A percentile compares a stretch with the other conserved stretches of the same genome.
Conservation (phyloP, 176 grass and related monocot genomes). For the Ananas comosus region DNA sequence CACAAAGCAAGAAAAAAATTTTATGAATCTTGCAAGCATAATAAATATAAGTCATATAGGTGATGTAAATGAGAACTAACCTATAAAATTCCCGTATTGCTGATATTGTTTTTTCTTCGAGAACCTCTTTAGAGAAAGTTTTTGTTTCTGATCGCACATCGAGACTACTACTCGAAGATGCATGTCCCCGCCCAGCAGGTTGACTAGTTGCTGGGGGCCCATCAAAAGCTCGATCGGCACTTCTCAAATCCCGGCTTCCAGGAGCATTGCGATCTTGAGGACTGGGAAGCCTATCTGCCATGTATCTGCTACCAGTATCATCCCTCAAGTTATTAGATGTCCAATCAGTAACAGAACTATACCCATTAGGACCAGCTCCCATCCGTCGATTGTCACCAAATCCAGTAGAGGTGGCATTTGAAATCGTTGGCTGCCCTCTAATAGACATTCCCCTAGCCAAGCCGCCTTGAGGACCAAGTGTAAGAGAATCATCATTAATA, state of each 20-base stretch:
- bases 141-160: constrained; percentile 34
- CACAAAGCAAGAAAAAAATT: too few species aligned
- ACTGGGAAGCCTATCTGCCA: constrained; percentile 14
- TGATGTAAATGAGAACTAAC: constrained; percentile 26
- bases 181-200: constrained; percentile 40
- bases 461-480: constrained; percentile 83
- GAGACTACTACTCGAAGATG: constrained; percentile 32
- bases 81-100: constrained; percentile 86
- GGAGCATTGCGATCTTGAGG: constrained; percentile 17
- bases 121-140: constrained; percentile 41
- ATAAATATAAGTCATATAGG: background rate
- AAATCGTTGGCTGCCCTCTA: constrained; percentile 53
- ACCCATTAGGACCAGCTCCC: constrained; percentile 42
- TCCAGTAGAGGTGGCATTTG: constrained; percentile 34
- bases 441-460: constrained; percentile 75
- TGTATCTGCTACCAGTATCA: constrained; percentile 22
- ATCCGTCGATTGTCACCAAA: constrained; percentile 42
- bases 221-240: constrained; percentile 30
- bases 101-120: constrained; percentile 72
- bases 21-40: too few species aligned
- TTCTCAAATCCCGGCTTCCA: constrained; percentile 18
- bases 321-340: background rate
- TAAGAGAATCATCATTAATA: constrained; percentile 57
- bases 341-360: constrained; percentile 28
- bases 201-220: constrained; percentile 28